These are phyloP conservation scores for Kwoniella shandongensis DNA, from an alignment of 768 basidiomycete genomes.

Conservation along the genomic window DNA sequence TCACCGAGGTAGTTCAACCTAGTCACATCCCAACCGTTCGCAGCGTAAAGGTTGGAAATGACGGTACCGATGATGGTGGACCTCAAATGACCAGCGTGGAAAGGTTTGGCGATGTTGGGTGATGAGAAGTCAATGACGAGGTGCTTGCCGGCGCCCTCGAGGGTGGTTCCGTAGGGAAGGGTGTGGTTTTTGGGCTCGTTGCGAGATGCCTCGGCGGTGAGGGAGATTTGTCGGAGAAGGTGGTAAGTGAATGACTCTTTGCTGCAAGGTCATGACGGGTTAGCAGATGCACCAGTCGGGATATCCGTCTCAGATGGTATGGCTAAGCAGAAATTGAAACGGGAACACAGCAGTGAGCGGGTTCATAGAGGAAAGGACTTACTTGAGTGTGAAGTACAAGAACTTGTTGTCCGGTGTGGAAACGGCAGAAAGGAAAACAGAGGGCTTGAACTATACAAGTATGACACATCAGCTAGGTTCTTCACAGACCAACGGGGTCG, in stretches of 20 bases:
- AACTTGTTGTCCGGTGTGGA: constrained; percentile 57
- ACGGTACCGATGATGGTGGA: constrained; percentile 99
- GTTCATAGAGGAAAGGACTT: constrained; percentile 15
- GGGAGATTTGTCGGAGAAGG: constrained; percentile 51
- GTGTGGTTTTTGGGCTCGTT: constrained; percentile 56
- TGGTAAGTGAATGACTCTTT: constrained; percentile 60
- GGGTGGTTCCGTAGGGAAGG: constrained; percentile 75
- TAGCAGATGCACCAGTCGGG: constrained; percentile 56
- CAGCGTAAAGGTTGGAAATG: constrained; percentile 81
- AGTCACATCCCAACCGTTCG: constrained; percentile 89
- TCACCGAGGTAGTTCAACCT: constrained; percentile 94
- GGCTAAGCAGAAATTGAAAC: too few species aligned
- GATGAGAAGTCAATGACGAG: constrained; percentile 75
- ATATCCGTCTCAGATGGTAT: neutral
- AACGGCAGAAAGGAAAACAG: constrained; percentile 64
- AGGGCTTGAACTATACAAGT: constrained; percentile 70
- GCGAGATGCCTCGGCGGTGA: constrained; percentile 28
- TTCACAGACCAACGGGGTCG: too few species aligned
- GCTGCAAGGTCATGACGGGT: too few species aligned
- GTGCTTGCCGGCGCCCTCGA: constrained; percentile 69
- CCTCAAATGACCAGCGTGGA: constrained; percentile 94
- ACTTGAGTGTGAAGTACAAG: constrained; percentile 68
- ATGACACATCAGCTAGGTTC: neutral
- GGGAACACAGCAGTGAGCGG: neutral
- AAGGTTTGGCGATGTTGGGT: constrained; percentile 96